A percentile compares a stretch with the other conserved stretches of the same genome.
These are phyloP conservation scores for Poronia punctata DNA, from an alignment of 495 filamentous ascomycete genomes.

Conservation along the genomic window DNA sequence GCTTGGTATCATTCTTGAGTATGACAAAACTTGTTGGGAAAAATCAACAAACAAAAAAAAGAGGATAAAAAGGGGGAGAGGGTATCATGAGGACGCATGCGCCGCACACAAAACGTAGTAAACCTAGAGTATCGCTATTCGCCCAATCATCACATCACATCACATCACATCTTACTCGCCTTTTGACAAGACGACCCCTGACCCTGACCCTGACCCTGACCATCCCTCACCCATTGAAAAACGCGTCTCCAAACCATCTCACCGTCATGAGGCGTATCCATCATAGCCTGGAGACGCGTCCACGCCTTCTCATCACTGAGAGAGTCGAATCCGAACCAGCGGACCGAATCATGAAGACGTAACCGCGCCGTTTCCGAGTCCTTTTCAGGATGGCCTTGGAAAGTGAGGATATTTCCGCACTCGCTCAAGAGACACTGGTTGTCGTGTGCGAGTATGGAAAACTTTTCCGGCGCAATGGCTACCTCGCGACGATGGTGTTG, in stretches of 20 bases:
- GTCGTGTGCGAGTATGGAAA: conserved; percentile 28
- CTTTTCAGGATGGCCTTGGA: conserved; percentile 47
- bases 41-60: not conserved
- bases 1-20: too few relatives aligned
- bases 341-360: conserved; percentile 28
- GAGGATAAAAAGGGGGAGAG: too few relatives aligned
- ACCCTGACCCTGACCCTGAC: too few relatives aligned
- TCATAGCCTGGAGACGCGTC: conserved; percentile 8
- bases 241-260: conserved; percentile 35
- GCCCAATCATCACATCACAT: not conserved
- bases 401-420: conserved; percentile 36
- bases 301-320: conserved; percentile 17
- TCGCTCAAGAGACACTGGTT: conserved; percentile 36
- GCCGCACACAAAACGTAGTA: not conserved
- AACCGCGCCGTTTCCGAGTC: conserved; percentile 33
- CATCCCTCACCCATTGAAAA: conserved; percentile 36
- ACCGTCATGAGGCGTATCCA: conserved; percentile 34
- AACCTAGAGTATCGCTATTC: too few relatives aligned
- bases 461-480: conserved; percentile 23
- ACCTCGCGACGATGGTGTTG: conserved; percentile 42
- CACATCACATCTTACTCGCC: conserved; percentile 6
- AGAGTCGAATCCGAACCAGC: conserved; percentile 35
- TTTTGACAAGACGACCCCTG: not conserved
- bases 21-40: too few relatives aligned
- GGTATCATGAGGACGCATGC: not conserved